Base-by-base conservation (phyloP, 495 filamentous ascomycete genomes). In the Xylaria bambusicola region DNA sequence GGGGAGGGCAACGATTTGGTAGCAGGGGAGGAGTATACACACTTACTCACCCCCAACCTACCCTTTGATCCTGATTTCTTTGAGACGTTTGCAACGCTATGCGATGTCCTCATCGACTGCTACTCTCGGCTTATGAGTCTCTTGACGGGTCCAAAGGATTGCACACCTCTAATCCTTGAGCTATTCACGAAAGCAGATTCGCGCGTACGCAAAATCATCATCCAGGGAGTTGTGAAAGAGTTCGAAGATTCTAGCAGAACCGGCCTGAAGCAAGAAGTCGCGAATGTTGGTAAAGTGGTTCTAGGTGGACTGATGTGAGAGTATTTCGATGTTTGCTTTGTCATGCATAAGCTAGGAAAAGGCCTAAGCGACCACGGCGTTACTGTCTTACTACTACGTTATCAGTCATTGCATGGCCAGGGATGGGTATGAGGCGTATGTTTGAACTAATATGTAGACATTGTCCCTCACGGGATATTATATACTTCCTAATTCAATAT, bases 21-120 rank as follows among this genome's bases (percentile, higher is more conserved):
- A 2, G 80, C 82, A 0, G 83, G 89, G 15, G 93, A 97, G 71
- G 88, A 92, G 66, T 99, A 97, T 62, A 85, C 85, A 0, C 87
- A 93, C 71, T 84, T 99, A 6, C 77, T 94, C 1, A 98, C 92
- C 4, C 95, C 95, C 0, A 87, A 86, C n/a, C 76, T 98, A 50
- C 94, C 94, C 0, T 99, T 99, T 67, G 94, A 98, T 49, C 93
- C 93, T 9, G 94, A 99, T 73, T 99, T 96, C 68, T 95, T 92
- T 71, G 91, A 96, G 75, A 95, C 91, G 0, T 98, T 98, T 73
- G 88, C 92, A n/a, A 97, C 94, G 8, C 78, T 99, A 23, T 98
- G 94, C 74, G 95, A 99, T 71, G 90, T 95, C 2, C 74, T 99
- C 57, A 95, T 97, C 62, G 94, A 98, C 65, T 90, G 86, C 65